These are phyloP conservation scores for Leptomonas seymouri DNA, from an alignment of 208 protist genomes.

Conservation along the genomic window DNA sequence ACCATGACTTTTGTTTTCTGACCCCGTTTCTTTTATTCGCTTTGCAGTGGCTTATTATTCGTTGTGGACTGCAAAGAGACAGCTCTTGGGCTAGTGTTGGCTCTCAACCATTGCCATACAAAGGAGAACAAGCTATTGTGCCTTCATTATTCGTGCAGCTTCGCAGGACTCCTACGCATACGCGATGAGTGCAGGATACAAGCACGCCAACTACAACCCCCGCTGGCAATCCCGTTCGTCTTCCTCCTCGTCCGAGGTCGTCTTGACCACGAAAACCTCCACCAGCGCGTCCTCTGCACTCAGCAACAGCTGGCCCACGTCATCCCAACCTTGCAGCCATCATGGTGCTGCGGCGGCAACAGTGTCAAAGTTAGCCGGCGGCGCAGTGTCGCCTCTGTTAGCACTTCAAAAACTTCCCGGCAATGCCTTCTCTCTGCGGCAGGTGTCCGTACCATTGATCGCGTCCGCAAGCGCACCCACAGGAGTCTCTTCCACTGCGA, in stretches of 20 bases:
- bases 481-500: neutral
- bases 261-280: neutral
- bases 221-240: conserved; percentile 5
- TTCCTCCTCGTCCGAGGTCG: conserved; percentile 2
- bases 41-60: no score
- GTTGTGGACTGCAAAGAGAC: no score
- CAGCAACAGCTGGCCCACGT: conserved; percentile 1
- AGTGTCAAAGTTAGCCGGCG: neutral
- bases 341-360: neutral
- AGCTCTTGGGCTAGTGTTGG: no score
- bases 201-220: neutral
- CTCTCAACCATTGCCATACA: no score
- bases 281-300: conserved; percentile 6
- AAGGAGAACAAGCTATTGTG: no score
- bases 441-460: conserved; percentile 4
- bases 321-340: neutral
- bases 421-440: conserved; percentile 24
- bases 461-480: neutral
- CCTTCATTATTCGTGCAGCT: neutral
- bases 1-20: no score
- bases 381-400: conserved; percentile 11
- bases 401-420: conserved; percentile 19
- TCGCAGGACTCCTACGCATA: neutral
- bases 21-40: no score
- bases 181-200: conserved; percentile 1